Conservation (phyloP, 176 grass and related monocot genomes). For the Musa troglodytarum region DNA sequence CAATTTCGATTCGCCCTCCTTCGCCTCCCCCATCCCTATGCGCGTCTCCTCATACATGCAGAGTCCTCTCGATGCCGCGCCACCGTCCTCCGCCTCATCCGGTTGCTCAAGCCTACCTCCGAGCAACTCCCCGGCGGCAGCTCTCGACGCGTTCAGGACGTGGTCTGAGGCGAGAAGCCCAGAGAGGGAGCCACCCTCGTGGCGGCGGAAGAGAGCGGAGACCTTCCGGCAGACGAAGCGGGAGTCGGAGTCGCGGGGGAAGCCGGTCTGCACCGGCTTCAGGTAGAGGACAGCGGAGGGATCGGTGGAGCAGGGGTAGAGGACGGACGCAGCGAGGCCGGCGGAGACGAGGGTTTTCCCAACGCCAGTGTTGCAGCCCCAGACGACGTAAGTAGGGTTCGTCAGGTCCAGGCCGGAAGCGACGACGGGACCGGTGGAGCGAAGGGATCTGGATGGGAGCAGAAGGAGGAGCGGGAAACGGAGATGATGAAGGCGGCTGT, state of each 20-base stretch:
- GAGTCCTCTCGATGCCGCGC: not conserved
- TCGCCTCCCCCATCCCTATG: conserved; percentile 12
- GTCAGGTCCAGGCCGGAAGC: conserved; percentile 28
- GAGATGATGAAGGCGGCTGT: not conserved
- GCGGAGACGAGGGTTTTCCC: conserved; percentile 88
- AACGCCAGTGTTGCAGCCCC: conserved; percentile 84
- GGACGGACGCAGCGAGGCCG: conserved; percentile 54
- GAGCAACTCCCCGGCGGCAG: conserved; percentile 26
- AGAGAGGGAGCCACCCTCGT: not conserved
- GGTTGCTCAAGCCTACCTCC: conserved; percentile 6
- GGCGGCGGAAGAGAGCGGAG: conserved; percentile 31
- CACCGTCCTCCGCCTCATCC: not conserved
- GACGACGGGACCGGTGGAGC: conserved; percentile 1
- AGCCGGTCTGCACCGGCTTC: conserved; percentile 89
- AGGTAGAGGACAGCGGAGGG: conserved; percentile 49
- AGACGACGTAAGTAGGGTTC: conserved; percentile 52
- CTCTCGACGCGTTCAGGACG: conserved; percentile 36
- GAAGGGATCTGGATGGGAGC: not conserved
- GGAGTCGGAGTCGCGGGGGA: conserved; percentile 70
- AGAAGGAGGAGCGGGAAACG: not conserved
- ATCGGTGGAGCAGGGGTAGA: conserved; percentile 22
- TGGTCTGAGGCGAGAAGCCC: conserved; percentile 49
- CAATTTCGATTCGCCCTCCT: conserved; percentile 31
- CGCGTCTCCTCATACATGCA: conserved; percentile 25
- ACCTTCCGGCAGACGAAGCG: conserved; percentile 49